Percentiles rank a stretch among this genome's conserved stretches.
Evolutionary conservation across 2,329 filamentous ascomycete genomes (phyloP).

Genomic region (Epichloe gansuensis): DNA sequence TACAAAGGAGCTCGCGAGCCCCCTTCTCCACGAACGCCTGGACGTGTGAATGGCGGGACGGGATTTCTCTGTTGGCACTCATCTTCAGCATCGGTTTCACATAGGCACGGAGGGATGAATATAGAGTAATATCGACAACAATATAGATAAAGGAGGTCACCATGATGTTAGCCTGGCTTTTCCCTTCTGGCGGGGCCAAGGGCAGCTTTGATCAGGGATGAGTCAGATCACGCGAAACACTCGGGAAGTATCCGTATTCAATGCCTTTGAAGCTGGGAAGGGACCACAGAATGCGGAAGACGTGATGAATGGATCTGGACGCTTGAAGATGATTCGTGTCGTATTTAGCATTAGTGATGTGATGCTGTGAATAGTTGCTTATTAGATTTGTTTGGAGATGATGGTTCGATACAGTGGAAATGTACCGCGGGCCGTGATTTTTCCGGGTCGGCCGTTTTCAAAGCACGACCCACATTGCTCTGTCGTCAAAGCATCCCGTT

Average conservation of each 20-base stretch:
- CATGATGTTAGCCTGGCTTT: background rate
- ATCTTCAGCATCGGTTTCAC: slow-evolving; percentile 1
- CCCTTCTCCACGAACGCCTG: background rate
- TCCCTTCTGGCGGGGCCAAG: background rate
- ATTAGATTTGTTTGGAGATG: no score
- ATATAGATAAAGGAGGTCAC: background rate
- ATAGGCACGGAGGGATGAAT: background rate
- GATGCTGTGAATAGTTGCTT: no score
- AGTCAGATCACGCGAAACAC: background rate
- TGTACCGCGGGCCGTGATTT: slow-evolving; percentile 1
- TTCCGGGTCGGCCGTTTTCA: background rate
- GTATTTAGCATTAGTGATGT: no score
- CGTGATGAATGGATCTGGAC: background rate
- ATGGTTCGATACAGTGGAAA: background rate
- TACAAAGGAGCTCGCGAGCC: slow-evolving; percentile 5
- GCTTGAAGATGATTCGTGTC: background rate
- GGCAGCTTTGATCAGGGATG: background rate
- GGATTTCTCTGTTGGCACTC: background rate
- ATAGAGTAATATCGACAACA: background rate
- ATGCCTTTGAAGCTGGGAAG: no score
- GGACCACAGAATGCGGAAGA: no score
- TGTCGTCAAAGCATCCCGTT: background rate
- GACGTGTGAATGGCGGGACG: background rate
- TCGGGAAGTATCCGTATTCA: background rate
- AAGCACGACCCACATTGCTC: background rate